Evolutionary conservation across 306 rosid genomes (phyloP).

Genomic region (Albizia julibrissin): DNA sequence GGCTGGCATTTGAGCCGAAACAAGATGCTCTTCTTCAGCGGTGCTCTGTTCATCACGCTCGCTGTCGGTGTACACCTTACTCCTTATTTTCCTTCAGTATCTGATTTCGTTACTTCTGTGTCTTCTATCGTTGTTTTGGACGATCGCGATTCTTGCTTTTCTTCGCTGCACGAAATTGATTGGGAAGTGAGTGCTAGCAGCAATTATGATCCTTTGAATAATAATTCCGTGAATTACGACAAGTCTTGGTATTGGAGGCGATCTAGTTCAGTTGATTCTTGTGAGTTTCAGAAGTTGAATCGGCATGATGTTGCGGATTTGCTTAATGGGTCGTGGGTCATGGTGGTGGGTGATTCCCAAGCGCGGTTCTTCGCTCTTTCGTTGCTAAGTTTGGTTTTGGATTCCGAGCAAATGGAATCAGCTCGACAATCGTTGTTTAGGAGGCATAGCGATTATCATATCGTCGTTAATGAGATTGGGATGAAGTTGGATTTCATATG

Average conservation of each 20-base stretch:
- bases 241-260: constrained; percentile 69
- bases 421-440: constrained; percentile 55
- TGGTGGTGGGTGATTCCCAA: constrained; percentile 90
- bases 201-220: constrained; percentile 43
- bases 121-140: constrained; percentile 66
- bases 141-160: constrained; percentile 70
- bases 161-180: constrained; percentile 68
- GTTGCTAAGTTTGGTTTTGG: constrained; percentile 60
- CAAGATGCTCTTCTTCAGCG: constrained; percentile 90
- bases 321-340: constrained; percentile 92
- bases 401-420: constrained; percentile 48
- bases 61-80: constrained; percentile 94
- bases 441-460: constrained; percentile 76
- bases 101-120: constrained; percentile 70
- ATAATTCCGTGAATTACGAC: constrained; percentile 51
- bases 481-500: constrained; percentile 82
- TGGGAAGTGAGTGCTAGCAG: constrained; percentile 57
- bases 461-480: constrained; percentile 58
- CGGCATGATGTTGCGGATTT: constrained; percentile 61
- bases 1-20: constrained; percentile 96
- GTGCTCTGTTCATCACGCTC: constrained; percentile 88
- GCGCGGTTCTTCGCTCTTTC: constrained; percentile 64
- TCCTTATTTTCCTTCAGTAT: constrained; percentile 80
- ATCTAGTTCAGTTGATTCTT: constrained; percentile 47
- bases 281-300: constrained; percentile 67